Evolutionary conservation across 2,329 filamentous ascomycete species (phyloP).

Genomic region (Talaromyces sp.): DNA sequence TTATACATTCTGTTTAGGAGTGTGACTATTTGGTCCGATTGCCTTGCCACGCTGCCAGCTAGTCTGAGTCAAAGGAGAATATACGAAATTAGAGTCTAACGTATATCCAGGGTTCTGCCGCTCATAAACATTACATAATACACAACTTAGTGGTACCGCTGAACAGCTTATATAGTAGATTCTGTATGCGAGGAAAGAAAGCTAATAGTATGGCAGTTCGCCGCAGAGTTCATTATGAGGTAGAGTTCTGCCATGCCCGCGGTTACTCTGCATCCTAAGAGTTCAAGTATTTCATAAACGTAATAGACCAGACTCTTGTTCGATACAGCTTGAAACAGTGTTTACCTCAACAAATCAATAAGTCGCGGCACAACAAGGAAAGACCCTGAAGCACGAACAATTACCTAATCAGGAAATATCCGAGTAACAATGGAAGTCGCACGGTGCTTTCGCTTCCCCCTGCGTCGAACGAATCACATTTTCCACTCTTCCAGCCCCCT

Average conservation of each 20-base stretch:
- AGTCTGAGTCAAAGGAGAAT: background rate
- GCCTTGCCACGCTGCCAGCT: background rate
- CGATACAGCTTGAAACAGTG: too few species aligned
- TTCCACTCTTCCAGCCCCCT: background rate
- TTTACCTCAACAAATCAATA: background rate
- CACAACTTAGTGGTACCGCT: background rate
- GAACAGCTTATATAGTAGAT: background rate
- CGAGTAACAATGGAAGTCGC: background rate
- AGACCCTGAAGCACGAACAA: background rate
- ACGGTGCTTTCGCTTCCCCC: background rate
- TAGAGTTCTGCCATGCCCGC: too few species aligned
- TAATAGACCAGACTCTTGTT: too few species aligned
- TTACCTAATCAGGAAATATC: background rate
- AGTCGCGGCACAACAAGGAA: background rate
- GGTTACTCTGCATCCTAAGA: too few species aligned
- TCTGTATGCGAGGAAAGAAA: too few species aligned
- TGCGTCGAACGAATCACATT: constrained; percentile 2
- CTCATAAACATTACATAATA: background rate
- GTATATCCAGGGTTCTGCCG: background rate
- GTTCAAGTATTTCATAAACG: too few species aligned
- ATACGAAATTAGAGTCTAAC: background rate
- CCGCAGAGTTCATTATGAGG: too few species aligned
- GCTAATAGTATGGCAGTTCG: too few species aligned
- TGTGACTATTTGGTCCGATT: background rate
- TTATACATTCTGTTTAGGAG: background rate